These are phyloP conservation scores for Clohesyomyces aquaticus DNA, from an alignment of 495 filamentous ascomycete genomes.

Conservation along the genomic window DNA sequence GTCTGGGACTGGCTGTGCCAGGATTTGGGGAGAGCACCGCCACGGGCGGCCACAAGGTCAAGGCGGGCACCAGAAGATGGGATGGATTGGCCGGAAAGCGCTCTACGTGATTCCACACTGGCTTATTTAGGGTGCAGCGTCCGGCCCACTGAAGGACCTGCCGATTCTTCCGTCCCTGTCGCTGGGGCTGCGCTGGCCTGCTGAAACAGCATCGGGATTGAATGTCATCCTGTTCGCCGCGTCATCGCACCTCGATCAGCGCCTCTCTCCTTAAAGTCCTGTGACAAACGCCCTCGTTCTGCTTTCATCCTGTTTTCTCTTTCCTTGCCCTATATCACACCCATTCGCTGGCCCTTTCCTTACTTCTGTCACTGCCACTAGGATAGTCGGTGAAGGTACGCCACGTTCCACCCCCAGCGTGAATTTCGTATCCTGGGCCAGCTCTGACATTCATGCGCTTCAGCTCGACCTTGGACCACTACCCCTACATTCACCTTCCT, in stretches of 20 bases:
- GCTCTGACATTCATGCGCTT: neutral
- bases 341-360: neutral
- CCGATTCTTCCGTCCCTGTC: conserved; percentile 11
- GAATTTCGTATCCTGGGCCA: neutral
- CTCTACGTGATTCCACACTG: too few relatives aligned
- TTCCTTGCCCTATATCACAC: neutral
- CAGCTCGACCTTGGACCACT: neutral
- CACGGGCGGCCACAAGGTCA: too few relatives aligned
- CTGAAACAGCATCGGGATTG: conserved; percentile 11
- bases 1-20: too few relatives aligned
- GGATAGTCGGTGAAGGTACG: neutral
- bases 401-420: neutral
- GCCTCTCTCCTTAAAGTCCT: conserved; percentile 5
- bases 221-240: conserved; percentile 12
- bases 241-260: conserved; percentile 2
- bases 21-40: too few relatives aligned
- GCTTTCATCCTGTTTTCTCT: neutral
- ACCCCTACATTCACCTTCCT: neutral
- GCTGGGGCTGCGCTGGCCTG: too few relatives aligned
- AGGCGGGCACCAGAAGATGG: too few relatives aligned
- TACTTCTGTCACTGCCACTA: neutral
- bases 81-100: too few relatives aligned
- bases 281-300: neutral
- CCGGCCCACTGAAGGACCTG: too few relatives aligned
- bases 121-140: neutral